Conservation (phyloP, 257 asterid species). For the Plectranthus barbatus region DNA sequence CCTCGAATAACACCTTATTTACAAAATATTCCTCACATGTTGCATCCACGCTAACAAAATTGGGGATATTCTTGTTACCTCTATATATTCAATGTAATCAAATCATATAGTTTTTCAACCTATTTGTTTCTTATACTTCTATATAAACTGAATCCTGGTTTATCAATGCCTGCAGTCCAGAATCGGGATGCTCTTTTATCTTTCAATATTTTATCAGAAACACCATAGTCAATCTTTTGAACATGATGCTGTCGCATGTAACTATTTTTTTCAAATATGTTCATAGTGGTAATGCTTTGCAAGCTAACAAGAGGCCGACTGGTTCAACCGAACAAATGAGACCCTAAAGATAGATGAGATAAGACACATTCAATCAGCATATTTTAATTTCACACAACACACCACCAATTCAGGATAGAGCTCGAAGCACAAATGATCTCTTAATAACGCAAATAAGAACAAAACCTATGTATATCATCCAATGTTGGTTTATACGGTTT, state of each 20-base stretch:
- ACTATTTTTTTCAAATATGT: not conserved
- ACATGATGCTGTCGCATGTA: not conserved
- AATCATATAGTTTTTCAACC: not conserved
- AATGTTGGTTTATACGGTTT: not conserved
- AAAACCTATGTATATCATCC: not conserved
- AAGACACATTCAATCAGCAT: not conserved
- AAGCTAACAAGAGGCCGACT: not conserved
- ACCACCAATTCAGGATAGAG: not conserved
- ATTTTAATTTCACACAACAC: not conserved
- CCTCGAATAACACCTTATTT: not conserved
- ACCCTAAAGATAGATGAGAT: not conserved
- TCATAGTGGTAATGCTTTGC: not conserved
- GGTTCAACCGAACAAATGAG: not conserved
- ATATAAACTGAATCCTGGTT: not conserved
- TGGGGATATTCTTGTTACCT: not conserved
- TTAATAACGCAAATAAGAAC: not conserved
- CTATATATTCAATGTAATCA: not conserved
- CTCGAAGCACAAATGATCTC: not conserved
- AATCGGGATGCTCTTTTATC: not conserved
- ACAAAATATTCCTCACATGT: not conserved
- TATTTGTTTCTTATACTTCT: not conserved
- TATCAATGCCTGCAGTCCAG: not conserved
- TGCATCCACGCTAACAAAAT: not conserved
- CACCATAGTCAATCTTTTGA: not conserved
- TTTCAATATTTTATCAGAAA: not conserved